Conservation (phyloP, 2,329 filamentous ascomycete species). For the Botrytis deweyae region DNA sequence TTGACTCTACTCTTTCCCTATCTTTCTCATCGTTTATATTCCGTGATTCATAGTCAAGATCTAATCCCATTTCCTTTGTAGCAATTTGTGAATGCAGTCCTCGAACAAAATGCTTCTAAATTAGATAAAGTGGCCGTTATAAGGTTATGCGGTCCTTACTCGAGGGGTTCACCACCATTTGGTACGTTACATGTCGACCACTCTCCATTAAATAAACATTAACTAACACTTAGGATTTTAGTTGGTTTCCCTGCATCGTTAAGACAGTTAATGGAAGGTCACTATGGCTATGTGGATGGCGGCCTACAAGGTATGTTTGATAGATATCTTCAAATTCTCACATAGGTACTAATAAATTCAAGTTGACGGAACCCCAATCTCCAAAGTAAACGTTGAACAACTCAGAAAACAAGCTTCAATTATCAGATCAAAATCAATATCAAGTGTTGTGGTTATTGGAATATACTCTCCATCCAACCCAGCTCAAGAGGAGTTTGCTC, state of each 20-base stretch:
- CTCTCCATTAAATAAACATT: not conserved
- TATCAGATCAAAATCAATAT: constrained; percentile 40
- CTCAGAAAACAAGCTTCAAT: constrained; percentile 36
- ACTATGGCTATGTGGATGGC: constrained; percentile 50
- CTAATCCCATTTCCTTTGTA: constrained; percentile 12
- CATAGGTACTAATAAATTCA: constrained; percentile 15
- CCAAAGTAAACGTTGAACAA: constrained; percentile 30
- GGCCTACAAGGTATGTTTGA: constrained; percentile 35
- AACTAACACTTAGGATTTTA: not conserved
- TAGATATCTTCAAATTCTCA: not conserved
- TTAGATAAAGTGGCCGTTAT: constrained; percentile 53
- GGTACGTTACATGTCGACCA: not conserved
- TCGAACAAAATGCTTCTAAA: constrained; percentile 49
- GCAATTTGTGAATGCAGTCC: constrained; percentile 53
- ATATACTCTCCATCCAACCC: constrained; percentile 60
- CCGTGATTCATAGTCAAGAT: not conserved
- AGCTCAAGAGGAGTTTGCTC: constrained; percentile 51
- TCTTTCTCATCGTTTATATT: not conserved
- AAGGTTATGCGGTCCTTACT: constrained; percentile 49
- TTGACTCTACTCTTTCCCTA: not conserved
- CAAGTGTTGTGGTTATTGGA: constrained; percentile 53
- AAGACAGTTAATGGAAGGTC: constrained; percentile 47
- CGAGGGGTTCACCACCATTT: constrained; percentile 50
- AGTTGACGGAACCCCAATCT: constrained; percentile 36
- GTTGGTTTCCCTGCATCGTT: constrained; percentile 49